Evolutionary conservation across 2,329 filamentous ascomycete genomes (phyloP), one percentile per base, ranked within the genome.

Genomic region (Rhytidhysteron rufulum): DNA sequence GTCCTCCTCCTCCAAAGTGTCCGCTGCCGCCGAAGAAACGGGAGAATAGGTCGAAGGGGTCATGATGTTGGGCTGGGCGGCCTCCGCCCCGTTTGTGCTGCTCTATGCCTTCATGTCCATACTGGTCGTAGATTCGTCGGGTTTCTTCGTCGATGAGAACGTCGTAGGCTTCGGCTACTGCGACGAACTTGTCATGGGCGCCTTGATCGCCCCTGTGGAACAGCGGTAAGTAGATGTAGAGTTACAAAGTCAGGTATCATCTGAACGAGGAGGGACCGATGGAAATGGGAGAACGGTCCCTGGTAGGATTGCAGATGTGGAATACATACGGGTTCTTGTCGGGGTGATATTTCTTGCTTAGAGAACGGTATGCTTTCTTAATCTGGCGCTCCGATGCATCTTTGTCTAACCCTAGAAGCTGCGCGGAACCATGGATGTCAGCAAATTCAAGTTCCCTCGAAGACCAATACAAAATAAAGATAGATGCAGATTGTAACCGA

Each of bases 341-440:
- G 3, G 93, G 93, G 62, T 98, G 93, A 66, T 79, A 96, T 65
- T 94, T 95, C 69, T 97, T 97, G 72, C 87, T 94, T 9, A 98
- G 75, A 44, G 82, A 83, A 44, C 90, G 82, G 68, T 98, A 98
- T 17, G 93, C 90, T 33, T 86, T 86, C 69, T 98, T 98, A 63
- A 98, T 85, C 57, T 97, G 85, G 58, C 83, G 83, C 39, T 95
- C 89, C 34, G 80, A 83, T 13, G 91, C 91, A 44, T 83, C 75
- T 58, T 81, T 88, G 58, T 84, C 79, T 48, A 98, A 70, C 40
- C 86, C 88, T 19, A 98, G 80, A 43, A 95, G 70, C 82, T 95
- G 71, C 48, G 72, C n/a, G 17, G 32, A 17, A 13, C 21, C 29
- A n/a, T 19, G 15, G 8, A 34, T 34, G 19, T n/a, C n/a, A 34